Percentiles rank a stretch among this genome's conserved stretches.
phyloP scores from a whole-genome alignment of 2,329 filamentous ascomycete species.

The Verticillium klebahnii region DNA sequence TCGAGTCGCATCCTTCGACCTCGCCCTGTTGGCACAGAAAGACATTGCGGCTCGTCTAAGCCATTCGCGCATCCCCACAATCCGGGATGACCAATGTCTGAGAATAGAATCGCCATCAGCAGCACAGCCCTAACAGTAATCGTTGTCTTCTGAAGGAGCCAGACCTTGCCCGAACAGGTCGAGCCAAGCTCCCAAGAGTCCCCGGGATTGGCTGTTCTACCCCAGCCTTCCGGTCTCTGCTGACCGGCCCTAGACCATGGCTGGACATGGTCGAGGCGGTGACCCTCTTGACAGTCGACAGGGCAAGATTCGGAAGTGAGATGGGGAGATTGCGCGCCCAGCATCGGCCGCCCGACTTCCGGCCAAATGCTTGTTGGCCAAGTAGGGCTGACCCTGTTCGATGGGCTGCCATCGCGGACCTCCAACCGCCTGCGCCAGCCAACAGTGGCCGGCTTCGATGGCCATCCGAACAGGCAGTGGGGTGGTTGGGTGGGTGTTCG shows the following conservation, averaged over 20 bases:
- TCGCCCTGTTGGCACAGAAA: not conserved
- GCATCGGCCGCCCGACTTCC: not conserved
- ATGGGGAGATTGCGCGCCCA: not conserved
- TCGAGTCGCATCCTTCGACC: not conserved
- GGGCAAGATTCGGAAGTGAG: no score
- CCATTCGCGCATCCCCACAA: not conserved
- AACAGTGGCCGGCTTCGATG: not conserved
- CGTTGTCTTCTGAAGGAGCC: not conserved
- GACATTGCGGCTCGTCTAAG: not conserved
- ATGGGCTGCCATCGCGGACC: not conserved
- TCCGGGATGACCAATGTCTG: not conserved
- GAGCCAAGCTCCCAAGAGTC: not conserved
- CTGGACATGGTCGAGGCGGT: not conserved
- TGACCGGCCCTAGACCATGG: not conserved
- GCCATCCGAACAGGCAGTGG: not conserved
- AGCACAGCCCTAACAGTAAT: not conserved
- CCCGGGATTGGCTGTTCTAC: not conserved
- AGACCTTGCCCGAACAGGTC: not conserved
- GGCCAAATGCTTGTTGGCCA: not conserved
- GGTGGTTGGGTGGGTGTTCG: not conserved
- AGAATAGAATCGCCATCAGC: not conserved
- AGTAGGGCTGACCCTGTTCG: not conserved
- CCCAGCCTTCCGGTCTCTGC: not conserved
- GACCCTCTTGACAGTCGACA: not conserved
- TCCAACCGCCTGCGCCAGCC: not conserved